phyloP scores from a whole-genome alignment of 345 rosid species.

The Eucalyptus cloeziana region DNA sequence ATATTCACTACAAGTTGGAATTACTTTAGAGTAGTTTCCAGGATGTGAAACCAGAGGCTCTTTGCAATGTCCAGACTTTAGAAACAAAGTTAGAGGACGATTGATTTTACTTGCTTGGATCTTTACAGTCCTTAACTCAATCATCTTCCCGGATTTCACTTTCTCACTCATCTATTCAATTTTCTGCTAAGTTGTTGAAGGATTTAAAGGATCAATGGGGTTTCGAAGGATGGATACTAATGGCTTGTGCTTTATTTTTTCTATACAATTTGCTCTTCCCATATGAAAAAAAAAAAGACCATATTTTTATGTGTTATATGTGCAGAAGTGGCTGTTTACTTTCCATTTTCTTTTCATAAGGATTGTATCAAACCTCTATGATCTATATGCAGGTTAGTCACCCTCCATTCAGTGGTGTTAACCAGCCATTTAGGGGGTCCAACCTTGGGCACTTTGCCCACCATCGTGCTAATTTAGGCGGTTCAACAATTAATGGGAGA shows the following conservation, averaged over 20 bases:
- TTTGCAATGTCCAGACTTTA: neutral
- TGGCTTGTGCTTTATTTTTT: neutral
- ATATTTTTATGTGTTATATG: neutral
- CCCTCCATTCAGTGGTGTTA: neutral
- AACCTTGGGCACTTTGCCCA: neutral
- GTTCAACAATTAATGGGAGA: neutral
- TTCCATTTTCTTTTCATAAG: neutral
- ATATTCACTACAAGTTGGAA: neutral
- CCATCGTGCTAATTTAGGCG: neutral
- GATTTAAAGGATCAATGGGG: neutral
- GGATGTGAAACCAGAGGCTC: neutral
- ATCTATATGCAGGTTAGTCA: slow-evolving; percentile 12
- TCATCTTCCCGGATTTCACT: neutral
- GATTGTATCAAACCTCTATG: neutral
- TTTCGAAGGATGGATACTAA: neutral
- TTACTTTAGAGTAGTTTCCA: neutral
- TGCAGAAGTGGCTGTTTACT: neutral
- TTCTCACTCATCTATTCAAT: neutral
- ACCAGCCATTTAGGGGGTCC: neutral
- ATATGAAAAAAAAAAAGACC: neutral
- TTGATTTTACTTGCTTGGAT: neutral
- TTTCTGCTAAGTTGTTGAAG: neutral
- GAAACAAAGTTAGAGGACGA: neutral
- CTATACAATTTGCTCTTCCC: neutral
- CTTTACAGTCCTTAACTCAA: neutral